Base-by-base conservation (phyloP, 768 basidiomycete genomes). In the Pleurotus tuoliensis region DNA sequence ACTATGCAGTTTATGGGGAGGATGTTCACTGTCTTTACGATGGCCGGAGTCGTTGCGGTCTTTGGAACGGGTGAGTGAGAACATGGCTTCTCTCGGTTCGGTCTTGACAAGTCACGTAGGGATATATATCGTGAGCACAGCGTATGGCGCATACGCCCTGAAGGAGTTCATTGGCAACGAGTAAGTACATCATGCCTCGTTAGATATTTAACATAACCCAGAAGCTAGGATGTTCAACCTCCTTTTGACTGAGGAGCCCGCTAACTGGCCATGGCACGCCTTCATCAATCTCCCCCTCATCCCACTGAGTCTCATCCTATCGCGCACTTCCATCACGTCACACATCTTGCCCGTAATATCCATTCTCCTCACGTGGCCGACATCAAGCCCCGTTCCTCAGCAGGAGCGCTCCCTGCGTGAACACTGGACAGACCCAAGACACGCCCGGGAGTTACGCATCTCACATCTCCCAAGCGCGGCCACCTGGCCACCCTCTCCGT, bases 261-360 rank as follows among this genome's bases (percentile, higher is more conserved):
- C 73, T 40, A 82, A 84, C 53, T 92, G 90, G 90, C 84, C 87
- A 1, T 85, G 83, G 82, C 81, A 84, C 45, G 86, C 88, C 38
- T 89, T 80, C 71, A 67, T 90, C 65, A 86, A 91, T 66, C 82
- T 92, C 13, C 88, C 88, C 5, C 68, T 87, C 34, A 77, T 92
- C 40, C 88, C 90, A 0, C 66, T 90, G 44, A 76, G 80, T 24
- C 83, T 92, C 59, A 75, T 91, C 63, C 69, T 82, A 27, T 81
- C 87, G 30, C 84, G 87, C 40, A 76, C 84, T 43, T 75, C 77
- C 55, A 41, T 72, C 16, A 69, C 63, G 38, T 67, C 66, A 20
- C 59, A 64, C 7, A 56, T 69, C 24, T 67, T 76, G 16, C 69
- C 77, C 40, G 63, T 80, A 38, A 64, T 78, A 49, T 77, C 79